A percentile compares a stretch with the other conserved stretches of the same genome.
phyloP scores from a whole-genome alignment of 768 basidiomycete genomes.

The Leccinum truebloodii region DNA sequence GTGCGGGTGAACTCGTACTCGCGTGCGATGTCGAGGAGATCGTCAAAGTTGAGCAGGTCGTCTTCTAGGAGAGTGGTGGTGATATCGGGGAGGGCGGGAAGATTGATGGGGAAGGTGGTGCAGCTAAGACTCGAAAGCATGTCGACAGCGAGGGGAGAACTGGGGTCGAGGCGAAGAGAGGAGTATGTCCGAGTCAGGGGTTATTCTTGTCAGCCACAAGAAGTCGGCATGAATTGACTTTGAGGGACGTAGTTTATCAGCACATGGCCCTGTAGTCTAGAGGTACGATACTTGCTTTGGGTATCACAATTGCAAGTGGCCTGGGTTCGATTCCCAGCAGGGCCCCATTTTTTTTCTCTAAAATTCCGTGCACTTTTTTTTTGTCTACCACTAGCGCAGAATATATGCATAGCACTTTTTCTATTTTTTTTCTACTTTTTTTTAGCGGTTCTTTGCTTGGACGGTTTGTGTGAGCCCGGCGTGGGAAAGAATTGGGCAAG shows the following conservation, averaged over 20 bases:
- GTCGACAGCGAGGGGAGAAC: conserved; percentile 14
- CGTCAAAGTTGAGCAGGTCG: conserved; percentile 25
- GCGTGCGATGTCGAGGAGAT: conserved; percentile 31
- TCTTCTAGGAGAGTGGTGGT: background rate
- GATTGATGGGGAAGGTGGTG: conserved; percentile 8
- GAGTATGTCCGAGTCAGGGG: background rate
- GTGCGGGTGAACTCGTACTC: conserved; percentile 30
- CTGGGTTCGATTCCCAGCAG: conserved; percentile 41
- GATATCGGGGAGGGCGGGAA: background rate
- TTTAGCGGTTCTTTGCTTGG: background rate
- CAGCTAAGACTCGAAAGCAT: conserved; percentile 25
- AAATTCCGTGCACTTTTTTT: too few relatives aligned
- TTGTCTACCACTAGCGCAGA: too few relatives aligned
- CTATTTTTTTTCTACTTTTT: too few relatives aligned
- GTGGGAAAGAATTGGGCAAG: conserved; percentile 21
- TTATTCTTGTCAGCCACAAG: conserved; percentile 20
- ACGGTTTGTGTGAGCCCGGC: conserved; percentile 6
- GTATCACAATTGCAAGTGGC: conserved; percentile 36
- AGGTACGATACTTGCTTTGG: conserved; percentile 43
- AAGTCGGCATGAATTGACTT: background rate
- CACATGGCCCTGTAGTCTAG: conserved; percentile 35
- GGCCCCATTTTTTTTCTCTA: conserved; percentile 24
- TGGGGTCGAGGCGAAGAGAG: background rate
- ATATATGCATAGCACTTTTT: too few relatives aligned
- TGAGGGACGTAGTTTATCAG: accelerated